These are phyloP conservation scores for Handroanthus guayacan DNA, from an alignment of 257 asterid species.

Conservation along the genomic window DNA sequence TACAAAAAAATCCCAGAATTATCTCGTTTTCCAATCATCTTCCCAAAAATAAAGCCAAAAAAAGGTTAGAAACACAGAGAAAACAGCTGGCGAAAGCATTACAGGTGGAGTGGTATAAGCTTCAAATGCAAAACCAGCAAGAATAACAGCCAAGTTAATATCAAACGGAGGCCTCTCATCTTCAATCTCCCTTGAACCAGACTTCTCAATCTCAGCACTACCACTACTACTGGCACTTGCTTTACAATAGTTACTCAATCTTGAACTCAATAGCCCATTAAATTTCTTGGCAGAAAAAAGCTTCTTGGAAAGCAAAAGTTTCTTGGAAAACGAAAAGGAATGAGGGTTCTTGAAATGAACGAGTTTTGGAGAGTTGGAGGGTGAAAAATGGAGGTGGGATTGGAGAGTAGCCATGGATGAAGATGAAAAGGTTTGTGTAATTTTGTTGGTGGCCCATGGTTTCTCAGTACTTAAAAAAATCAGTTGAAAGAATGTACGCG, in stretches of 20 bases:
- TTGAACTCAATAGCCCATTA: constrained; percentile 46
- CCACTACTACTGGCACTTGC: constrained; percentile 39
- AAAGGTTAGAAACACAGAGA: constrained; percentile 25
- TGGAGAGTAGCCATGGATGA: constrained; percentile 68
- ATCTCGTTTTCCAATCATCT: neutral
- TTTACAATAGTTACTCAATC: constrained; percentile 40
- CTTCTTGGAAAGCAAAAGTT: constrained; percentile 43
- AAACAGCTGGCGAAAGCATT: constrained; percentile 9
- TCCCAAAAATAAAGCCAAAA: constrained; percentile 17
- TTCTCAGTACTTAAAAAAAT: constrained; percentile 35
- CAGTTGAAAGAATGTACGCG: constrained; percentile 35
- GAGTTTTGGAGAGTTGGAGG: constrained; percentile 50
- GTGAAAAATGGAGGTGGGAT: constrained; percentile 42
- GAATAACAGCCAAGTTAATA: constrained; percentile 90
- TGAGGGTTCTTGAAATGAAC: constrained; percentile 57
- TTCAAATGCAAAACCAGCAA: constrained; percentile 99
- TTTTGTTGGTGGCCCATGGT: constrained; percentile 3
- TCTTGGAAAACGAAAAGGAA: constrained; percentile 53
- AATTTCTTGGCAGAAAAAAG: constrained; percentile 41
- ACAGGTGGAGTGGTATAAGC: constrained; percentile 92
- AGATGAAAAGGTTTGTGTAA: constrained; percentile 11
- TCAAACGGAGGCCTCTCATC: constrained; percentile 73
- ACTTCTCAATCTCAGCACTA: constrained; percentile 46
- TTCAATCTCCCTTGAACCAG: constrained; percentile 48
- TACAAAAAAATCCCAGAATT: constrained; percentile 8